Evolutionary conservation across 2,329 filamentous ascomycete species (phyloP), one percentile per base, ranked within the genome.

Genomic region (Calonectria pseudoreteaudii): DNA sequence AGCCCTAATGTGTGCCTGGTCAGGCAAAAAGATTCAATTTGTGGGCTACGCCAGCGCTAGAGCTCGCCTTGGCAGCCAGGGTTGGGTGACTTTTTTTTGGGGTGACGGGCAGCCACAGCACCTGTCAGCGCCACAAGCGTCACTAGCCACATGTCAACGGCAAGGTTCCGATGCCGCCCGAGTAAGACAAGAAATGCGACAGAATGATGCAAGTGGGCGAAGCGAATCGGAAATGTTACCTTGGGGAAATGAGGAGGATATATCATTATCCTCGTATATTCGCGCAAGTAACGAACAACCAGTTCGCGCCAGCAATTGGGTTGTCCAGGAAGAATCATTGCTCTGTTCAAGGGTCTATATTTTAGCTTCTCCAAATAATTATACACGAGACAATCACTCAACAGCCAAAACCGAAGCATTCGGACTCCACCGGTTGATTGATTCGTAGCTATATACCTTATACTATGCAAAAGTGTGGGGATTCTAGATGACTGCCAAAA

Each of bases 1-100:
- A 82, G 81, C 81, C 81, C 81, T 82, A 82, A 82, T 80, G 78
- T 66, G 31, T 78, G 80, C 80, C 80, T 81, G 38, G 70, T 77
- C 34, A 80, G 80, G 79, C 79, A 34, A 36, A 30, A 70, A 53
- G 53, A 47, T 23, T 47, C 23, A 36, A 50, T 64, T 38, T 34
- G 16, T 72, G 60, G 71, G 66, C 38, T 62, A 14, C 44, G 56
- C 65, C 30, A 58, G 47, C 28, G 41, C 36, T 30, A n/a, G 41
- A 26, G 23, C 66, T 66, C 67, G 52, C 28, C 52, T 38, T 38
- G 26, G 26, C 44, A 41, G 73, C 72, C 60, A 65, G 66, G 44
- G 49, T 23, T 58, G 64, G 66, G 53, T 68, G 53, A 67, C 23
- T 23, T 60, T 38, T 38, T 60, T 38, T 14, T 8, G 28, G 10